Evolutionary conservation across 169 alveolate species (phyloP).

Genomic region (Sarcocystis neurona): DNA sequence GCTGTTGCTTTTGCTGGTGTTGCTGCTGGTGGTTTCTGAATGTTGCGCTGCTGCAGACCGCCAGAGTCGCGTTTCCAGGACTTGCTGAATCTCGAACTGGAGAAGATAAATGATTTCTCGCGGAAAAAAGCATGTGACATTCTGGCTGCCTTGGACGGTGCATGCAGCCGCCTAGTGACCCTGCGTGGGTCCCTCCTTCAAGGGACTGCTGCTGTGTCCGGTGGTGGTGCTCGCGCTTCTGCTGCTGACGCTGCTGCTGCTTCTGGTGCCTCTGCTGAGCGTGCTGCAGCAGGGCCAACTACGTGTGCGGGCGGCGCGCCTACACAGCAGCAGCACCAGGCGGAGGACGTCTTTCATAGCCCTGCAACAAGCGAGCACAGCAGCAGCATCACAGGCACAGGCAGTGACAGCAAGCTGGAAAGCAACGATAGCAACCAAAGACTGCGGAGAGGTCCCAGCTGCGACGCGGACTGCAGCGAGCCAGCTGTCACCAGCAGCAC

Average conservation of each 20-base stretch:
- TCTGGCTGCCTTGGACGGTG: too few relatives aligned
- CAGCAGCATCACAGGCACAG: constrained; percentile 15
- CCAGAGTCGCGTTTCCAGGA: constrained; percentile 80
- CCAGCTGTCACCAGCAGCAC: background rate
- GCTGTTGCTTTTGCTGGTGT: constrained; percentile 11
- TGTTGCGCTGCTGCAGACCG: constrained; percentile 72
- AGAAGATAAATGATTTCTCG: constrained; percentile 74
- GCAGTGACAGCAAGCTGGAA: background rate
- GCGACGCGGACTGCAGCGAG: background rate
- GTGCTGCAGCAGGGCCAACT: constrained; percentile 9
- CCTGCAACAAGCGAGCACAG: too few relatives aligned
- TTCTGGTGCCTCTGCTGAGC: constrained; percentile 27
- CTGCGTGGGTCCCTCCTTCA: too few relatives aligned
- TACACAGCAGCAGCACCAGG: background rate
- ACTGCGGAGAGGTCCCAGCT: background rate
- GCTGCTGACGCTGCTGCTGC: constrained; percentile 47
- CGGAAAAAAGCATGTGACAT: constrained; percentile 29
- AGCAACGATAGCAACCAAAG: constrained; percentile 1
- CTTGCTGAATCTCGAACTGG: constrained; percentile 74
- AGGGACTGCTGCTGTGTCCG: background rate
- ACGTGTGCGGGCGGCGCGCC: background rate
- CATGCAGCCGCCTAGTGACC: too few relatives aligned
- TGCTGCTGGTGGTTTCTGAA: constrained; percentile 9
- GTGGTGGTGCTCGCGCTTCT: background rate
- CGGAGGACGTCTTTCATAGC: too few relatives aligned